Percentiles rank a stretch among this genome's conserved stretches.
Evolutionary conservation across 169 alveolate species (phyloP).

Genomic region (Amoebophrya sp.): DNA sequence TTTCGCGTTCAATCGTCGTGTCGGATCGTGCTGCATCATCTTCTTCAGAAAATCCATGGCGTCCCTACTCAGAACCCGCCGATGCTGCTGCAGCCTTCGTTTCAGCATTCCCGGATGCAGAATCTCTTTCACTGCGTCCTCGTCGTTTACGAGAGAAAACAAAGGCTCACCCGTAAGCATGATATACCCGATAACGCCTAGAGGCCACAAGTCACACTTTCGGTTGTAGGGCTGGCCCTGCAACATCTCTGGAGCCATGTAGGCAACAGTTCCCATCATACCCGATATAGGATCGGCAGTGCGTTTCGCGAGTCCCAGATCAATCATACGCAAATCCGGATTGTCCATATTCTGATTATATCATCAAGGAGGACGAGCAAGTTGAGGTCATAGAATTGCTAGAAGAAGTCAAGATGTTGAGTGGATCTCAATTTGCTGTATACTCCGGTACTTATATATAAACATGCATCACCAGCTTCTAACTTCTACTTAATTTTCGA

Average conservation of each 20-base stretch:
- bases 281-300: neutral
- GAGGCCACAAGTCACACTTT: constrained; percentile 34
- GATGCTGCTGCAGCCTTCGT: neutral
- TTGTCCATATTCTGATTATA: too few relatives aligned
- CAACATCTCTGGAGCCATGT: constrained; percentile 33
- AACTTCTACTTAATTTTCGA: too few relatives aligned
- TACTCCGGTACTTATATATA: too few relatives aligned
- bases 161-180: constrained; percentile 33
- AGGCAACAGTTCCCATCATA: constrained; percentile 25
- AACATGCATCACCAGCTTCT: too few relatives aligned
- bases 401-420: too few relatives aligned
- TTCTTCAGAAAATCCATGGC: constrained; percentile 50
- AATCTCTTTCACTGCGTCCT: constrained; percentile 12
- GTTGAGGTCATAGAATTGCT: too few relatives aligned
- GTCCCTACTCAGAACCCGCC: neutral
- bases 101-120: neutral
- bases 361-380: too few relatives aligned
- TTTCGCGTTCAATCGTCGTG: constrained; percentile 37
- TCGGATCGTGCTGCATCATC: constrained; percentile 44
- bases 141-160: neutral
- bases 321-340: constrained; percentile 29
- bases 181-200: constrained; percentile 26
- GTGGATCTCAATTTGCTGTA: too few relatives aligned
- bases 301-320: constrained; percentile 28
- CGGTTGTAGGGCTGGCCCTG: constrained; percentile 11